phyloP scores from a whole-genome alignment of 768 basidiomycete species.

The Cyclocybe cylindracea region DNA sequence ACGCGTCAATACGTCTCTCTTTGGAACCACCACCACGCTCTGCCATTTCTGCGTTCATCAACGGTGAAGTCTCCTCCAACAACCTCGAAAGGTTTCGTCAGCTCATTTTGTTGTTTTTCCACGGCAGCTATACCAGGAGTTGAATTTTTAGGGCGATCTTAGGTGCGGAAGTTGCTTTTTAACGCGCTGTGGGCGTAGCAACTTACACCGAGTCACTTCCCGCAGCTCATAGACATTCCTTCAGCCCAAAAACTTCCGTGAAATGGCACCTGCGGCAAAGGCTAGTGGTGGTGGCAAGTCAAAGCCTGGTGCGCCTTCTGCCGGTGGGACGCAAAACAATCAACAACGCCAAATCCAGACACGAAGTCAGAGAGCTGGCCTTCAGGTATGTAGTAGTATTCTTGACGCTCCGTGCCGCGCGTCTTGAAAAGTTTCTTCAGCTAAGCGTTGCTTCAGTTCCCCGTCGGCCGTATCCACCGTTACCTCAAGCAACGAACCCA shows the following conservation, averaged over 20 bases:
- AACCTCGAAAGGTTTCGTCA: not conserved
- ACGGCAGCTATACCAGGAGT: not conserved
- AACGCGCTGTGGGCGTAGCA: not conserved
- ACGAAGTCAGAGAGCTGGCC: slow-evolving; percentile 81
- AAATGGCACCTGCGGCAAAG: slow-evolving; percentile 51
- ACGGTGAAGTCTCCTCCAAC: slow-evolving; percentile 14
- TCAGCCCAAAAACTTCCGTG: slow-evolving; percentile 3
- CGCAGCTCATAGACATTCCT: slow-evolving; percentile 3
- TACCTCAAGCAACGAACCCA: slow-evolving; percentile 91
- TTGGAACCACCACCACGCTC: slow-evolving; percentile 44
- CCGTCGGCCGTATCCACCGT: slow-evolving; percentile 96
- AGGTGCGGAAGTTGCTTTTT: slow-evolving; percentile 8
- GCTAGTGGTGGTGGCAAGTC: slow-evolving; percentile 64
- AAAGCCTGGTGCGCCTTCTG: slow-evolving; percentile 45
- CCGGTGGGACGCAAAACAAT: slow-evolving; percentile 25
- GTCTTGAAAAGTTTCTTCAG: not conserved
- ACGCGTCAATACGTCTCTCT: slow-evolving; percentile 39
- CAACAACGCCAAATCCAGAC: slow-evolving; percentile 54
- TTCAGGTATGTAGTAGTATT: slow-evolving; percentile 58
- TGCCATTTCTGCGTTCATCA: slow-evolving; percentile 32
- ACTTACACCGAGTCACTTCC: slow-evolving; percentile 6
- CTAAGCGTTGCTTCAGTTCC: slow-evolving; percentile 58
- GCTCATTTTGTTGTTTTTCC: not conserved
- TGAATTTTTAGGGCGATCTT: slow-evolving; percentile 3
- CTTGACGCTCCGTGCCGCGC: not conserved